Conservation (phyloP, 2,329 filamentous ascomycete genomes). For the Xylogone sp. region DNA sequence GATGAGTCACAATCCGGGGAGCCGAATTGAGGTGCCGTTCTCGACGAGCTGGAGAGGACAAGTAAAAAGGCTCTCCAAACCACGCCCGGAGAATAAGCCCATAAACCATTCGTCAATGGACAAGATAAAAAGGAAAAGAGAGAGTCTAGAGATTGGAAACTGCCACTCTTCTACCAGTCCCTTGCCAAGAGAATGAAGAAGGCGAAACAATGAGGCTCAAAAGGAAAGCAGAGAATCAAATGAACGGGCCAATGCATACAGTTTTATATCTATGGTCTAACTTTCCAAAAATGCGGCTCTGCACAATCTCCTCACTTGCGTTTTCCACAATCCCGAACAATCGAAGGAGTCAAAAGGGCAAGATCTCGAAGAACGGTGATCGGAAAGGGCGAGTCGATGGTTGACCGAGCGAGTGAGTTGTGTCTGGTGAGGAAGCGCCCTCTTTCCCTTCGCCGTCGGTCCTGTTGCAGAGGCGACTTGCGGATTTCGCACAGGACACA, state of each 20-base stretch:
- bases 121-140: neutral
- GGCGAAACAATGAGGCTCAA: neutral
- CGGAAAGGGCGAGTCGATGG: too few species aligned
- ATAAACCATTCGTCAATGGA: neutral
- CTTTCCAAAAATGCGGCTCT: neutral
- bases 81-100: neutral
- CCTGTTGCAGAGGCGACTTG: too few species aligned
- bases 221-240: neutral
- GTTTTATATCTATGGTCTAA: neutral
- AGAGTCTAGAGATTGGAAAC: neutral
- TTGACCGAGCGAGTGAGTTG: too few species aligned
- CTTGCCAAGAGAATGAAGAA: neutral
- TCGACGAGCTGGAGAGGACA: neutral
- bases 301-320: neutral
- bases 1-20: neutral
- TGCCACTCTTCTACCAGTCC: neutral
- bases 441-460: too few species aligned
- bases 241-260: neutral
- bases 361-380: too few species aligned
- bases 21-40: neutral
- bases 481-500: too few species aligned
- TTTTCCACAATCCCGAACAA: neutral
- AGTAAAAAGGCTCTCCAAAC: neutral
- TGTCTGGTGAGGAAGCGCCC: too few species aligned
- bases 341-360: too few species aligned